Percentiles rank a stretch among this genome's conserved stretches.
Evolutionary conservation across 352 stramenopile species (phyloP).

Genomic region (Phytophthora tubulina): DNA sequence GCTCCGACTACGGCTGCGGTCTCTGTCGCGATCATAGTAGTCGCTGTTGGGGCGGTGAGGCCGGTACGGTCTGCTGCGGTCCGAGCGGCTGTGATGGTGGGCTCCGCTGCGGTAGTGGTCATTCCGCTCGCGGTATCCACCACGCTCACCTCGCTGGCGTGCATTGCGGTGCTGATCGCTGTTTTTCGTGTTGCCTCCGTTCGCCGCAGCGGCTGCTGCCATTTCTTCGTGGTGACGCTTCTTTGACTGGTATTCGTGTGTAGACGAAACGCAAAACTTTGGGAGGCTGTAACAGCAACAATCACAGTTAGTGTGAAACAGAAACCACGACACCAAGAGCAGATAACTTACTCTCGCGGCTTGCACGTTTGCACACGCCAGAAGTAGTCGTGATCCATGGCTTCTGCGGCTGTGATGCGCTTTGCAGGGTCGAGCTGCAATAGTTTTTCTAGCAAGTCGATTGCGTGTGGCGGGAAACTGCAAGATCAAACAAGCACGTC

Average conservation of each 20-base stretch:
- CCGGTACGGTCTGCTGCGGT: slow-evolving; percentile 41
- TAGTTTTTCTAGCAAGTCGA: slow-evolving; percentile 95
- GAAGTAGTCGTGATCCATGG: slow-evolving; percentile 98
- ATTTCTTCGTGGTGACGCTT: slow-evolving; percentile 86
- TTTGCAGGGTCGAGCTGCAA: slow-evolving; percentile 95
- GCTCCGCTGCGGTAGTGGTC: slow-evolving; percentile 46
- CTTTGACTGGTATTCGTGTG: slow-evolving; percentile 89
- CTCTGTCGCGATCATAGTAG: slow-evolving; percentile 52
- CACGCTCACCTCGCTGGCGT: slow-evolving; percentile 41
- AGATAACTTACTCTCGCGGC: slow-evolving; percentile 71
- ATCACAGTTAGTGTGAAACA: slow-evolving; percentile 9
- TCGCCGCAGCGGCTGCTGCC: slow-evolving; percentile 46
- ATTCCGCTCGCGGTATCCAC: slow-evolving; percentile 41
- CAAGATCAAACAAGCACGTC: not conserved
- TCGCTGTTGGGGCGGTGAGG: slow-evolving; percentile 45
- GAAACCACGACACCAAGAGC: not conserved
- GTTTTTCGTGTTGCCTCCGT: slow-evolving; percentile 32
- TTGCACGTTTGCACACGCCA: slow-evolving; percentile 90
- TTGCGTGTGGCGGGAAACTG: slow-evolving; percentile 77
- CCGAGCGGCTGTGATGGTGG: slow-evolving; percentile 40
- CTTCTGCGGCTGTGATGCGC: slow-evolving; percentile 94
- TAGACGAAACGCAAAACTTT: slow-evolving; percentile 88
- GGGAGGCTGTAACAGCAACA: slow-evolving; percentile 59
- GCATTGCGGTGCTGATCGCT: slow-evolving; percentile 42
- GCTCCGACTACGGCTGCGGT: slow-evolving; percentile 45